phyloP scores from a whole-genome alignment of 345 rosid species.

The Schrenkiella parvula region DNA sequence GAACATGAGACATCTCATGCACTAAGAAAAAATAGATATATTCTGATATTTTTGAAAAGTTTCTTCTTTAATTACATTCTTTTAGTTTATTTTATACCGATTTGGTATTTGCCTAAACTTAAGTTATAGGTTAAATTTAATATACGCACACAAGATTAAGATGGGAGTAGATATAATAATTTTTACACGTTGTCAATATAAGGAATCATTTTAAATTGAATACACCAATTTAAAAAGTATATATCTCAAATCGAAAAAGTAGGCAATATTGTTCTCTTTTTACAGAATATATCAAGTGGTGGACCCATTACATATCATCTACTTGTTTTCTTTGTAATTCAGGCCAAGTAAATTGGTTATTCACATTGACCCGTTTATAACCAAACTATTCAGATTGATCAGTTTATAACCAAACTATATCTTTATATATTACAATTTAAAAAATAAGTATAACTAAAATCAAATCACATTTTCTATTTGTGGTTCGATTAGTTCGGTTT shows the following conservation, averaged over 20 bases:
- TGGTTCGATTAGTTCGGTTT: too few relatives aligned
- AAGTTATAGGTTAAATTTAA: not conserved
- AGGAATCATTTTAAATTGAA: not conserved
- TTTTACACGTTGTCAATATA: not conserved
- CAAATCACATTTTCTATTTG: too few relatives aligned
- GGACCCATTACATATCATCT: not conserved
- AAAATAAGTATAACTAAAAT: too few relatives aligned
- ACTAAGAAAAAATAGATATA: not conserved
- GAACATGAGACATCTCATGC: not conserved
- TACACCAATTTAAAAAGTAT: not conserved
- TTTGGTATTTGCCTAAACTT: not conserved
- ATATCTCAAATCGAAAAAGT: not conserved
- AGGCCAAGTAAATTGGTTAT: not conserved
- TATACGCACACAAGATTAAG: not conserved
- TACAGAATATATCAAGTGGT: slow-evolving; percentile 20
- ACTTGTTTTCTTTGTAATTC: not conserved
- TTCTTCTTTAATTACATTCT: not conserved
- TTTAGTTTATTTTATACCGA: not conserved
- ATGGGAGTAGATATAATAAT: not conserved
- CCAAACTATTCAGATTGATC: too few relatives aligned
- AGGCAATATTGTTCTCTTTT: not conserved
- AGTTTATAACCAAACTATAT: too few relatives aligned
- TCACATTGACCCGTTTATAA: too few relatives aligned
- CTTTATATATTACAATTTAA: too few relatives aligned
- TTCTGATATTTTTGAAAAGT: not conserved